Conservation (phyloP, 768 basidiomycete genomes). For the Suillus clintonianus region DNA sequence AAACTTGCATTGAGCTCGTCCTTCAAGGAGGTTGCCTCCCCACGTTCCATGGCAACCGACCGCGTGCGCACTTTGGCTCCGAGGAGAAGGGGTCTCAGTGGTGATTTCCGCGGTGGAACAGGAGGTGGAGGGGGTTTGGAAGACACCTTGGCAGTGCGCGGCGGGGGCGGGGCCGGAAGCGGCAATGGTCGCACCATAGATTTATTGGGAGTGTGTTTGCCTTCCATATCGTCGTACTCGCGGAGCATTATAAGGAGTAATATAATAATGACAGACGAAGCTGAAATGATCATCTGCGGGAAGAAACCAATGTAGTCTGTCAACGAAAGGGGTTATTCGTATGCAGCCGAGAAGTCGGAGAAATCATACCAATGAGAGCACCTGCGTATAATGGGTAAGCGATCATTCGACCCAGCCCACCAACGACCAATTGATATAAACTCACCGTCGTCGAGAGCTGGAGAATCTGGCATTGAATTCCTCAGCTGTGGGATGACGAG, state of each 20-base stretch:
- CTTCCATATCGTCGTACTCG: constrained; percentile 29
- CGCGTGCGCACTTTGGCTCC: constrained; percentile 30
- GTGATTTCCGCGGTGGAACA: not conserved
- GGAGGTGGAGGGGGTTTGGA: not conserved
- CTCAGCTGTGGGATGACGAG: constrained; percentile 52
- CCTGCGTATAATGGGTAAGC: constrained; percentile 28
- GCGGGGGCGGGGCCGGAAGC: constrained; percentile 4
- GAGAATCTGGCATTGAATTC: constrained; percentile 59
- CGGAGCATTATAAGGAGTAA: constrained; percentile 44
- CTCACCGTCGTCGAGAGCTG: constrained; percentile 45
- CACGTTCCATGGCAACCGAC: constrained; percentile 37
- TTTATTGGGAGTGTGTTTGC: not conserved
- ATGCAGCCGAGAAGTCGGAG: not conserved
- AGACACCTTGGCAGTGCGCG: constrained; percentile 5
- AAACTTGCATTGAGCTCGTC: constrained; percentile 43
- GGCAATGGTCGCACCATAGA: constrained; percentile 14
- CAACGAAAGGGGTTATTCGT: not conserved
- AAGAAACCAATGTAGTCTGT: constrained; percentile 59
- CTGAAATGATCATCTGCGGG: constrained; percentile 56
- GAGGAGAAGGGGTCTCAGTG: constrained; percentile 22
- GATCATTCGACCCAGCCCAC: not conserved
- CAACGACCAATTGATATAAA: constrained; percentile 13
- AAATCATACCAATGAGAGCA: constrained; percentile 46
- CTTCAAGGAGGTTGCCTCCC: constrained; percentile 37
- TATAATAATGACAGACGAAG: constrained; percentile 41